These are phyloP conservation scores for Wickerhamomyces mucosus DNA, from an alignment of 805 yeast genomes.

Conservation along the genomic window DNA sequence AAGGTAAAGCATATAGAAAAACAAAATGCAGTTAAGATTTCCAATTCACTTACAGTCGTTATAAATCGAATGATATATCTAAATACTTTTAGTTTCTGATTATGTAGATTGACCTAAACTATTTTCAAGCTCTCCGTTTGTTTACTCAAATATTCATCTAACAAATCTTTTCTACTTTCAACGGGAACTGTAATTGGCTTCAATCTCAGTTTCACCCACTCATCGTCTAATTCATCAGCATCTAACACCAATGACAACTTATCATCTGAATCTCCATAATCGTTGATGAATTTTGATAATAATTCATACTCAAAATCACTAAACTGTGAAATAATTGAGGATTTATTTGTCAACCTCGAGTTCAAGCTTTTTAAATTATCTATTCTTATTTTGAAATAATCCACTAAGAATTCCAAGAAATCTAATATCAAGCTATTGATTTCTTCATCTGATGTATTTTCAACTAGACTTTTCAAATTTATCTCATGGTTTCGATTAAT, in stretches of 20 bases:
- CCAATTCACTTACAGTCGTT: too few relatives aligned
- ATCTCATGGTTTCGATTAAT: conserved; percentile 8
- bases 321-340: conserved; percentile 13
- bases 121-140: too few relatives aligned
- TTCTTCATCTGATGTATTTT: conserved; percentile 11
- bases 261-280: conserved; percentile 2
- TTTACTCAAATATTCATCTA: background rate
- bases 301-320: conserved; percentile 11
- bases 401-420: conserved; percentile 12
- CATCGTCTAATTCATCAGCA: conserved; percentile 14
- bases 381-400: conserved; percentile 9
- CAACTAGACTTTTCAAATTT: conserved; percentile 8
- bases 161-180: conserved; percentile 5
- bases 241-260: conserved; percentile 12
- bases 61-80: too few relatives aligned
- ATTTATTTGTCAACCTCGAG: background rate
- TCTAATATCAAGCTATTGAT: conserved; percentile 12
- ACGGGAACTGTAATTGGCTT: conserved; percentile 12
- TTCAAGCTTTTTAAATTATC: conserved; percentile 1
- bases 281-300: conserved; percentile 5
- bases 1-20: too few relatives aligned
- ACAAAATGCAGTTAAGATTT: too few relatives aligned
- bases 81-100: too few relatives aligned
- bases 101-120: too few relatives aligned
- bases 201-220: conserved; percentile 17